Evolutionary conservation across 148 eudicot genomes (phyloP).

Genomic region (Camellia granthamiana): DNA sequence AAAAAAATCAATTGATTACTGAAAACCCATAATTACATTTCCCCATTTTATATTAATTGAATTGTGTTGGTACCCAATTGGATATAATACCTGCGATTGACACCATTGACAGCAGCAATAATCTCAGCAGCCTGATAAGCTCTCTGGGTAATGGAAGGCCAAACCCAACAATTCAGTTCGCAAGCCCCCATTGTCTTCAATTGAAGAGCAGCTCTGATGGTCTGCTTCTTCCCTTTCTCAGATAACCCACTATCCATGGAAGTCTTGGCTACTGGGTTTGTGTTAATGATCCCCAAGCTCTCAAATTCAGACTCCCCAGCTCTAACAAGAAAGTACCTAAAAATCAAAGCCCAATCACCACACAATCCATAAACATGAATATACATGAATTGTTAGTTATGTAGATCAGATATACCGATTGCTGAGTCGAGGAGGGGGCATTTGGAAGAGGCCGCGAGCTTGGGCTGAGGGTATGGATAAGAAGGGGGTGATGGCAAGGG

Average conservation of each 20-base stretch:
- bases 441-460: slow-evolving; percentile 96
- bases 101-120: slow-evolving; percentile 68
- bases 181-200: slow-evolving; percentile 74
- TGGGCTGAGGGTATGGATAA: slow-evolving; percentile 35
- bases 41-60: neutral
- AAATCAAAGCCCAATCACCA: slow-evolving; percentile 6
- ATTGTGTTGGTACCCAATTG: neutral
- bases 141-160: slow-evolving; percentile 99
- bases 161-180: slow-evolving; percentile 88
- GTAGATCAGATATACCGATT: slow-evolving; percentile 51
- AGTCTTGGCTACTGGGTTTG: slow-evolving; percentile 94
- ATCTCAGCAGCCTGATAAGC: slow-evolving; percentile 97
- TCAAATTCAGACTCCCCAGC: slow-evolving; percentile 94
- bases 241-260: slow-evolving; percentile 84
- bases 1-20: neutral
- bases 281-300: slow-evolving; percentile 80
- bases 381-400: neutral
- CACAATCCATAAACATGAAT: neutral
- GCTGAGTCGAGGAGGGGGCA: slow-evolving; percentile 84
- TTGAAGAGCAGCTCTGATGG: slow-evolving; percentile 64
- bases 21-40: neutral
- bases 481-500: slow-evolving; percentile 50
- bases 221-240: slow-evolving; percentile 68
- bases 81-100: slow-evolving; percentile 59
- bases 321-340: slow-evolving; percentile 91